Percentiles rank a stretch among this genome's conserved stretches.
These are phyloP conservation scores for Paramecium bursaria DNA, from an alignment of 73 alveolate genomes.

Conservation along the genomic window DNA sequence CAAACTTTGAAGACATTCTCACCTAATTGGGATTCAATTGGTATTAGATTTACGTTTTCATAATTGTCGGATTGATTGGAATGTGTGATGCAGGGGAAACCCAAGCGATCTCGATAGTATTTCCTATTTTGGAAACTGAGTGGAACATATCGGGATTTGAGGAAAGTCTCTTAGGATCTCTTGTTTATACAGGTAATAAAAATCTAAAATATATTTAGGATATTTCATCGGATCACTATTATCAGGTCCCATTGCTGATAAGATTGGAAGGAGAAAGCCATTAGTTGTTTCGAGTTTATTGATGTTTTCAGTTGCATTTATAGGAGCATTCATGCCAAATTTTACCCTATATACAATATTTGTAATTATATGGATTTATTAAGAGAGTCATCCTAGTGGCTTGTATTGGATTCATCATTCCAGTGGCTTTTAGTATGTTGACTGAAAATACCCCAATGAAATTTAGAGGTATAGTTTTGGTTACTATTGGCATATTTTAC, in stretches of 20 bases:
- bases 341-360: slow-evolving; percentile 56
- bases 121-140: slow-evolving; percentile 59
- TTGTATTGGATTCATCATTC: slow-evolving; percentile 62
- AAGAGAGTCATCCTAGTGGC: slow-evolving; percentile 56
- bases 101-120: slow-evolving; percentile 48
- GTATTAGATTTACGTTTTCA: slow-evolving; percentile 45
- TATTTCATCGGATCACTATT: slow-evolving; percentile 60
- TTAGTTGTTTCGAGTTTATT: slow-evolving; percentile 9
- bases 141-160: slow-evolving; percentile 45
- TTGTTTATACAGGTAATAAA: no score
- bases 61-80: slow-evolving; percentile 39
- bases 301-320: slow-evolving; percentile 36
- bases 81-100: slow-evolving; percentile 67
- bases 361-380: neutral
- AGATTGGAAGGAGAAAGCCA: slow-evolving; percentile 63
- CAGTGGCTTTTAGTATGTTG: slow-evolving; percentile 59
- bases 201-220: no score
- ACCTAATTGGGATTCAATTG: slow-evolving; percentile 35
- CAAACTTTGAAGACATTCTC: slow-evolving; percentile 35
- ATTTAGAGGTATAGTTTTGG: slow-evolving; percentile 63
- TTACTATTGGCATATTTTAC: slow-evolving; percentile 62
- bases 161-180: slow-evolving; percentile 57
- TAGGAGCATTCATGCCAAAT: slow-evolving; percentile 59
- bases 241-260: slow-evolving; percentile 66
- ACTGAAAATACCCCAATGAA: slow-evolving; percentile 65